Conservation (phyloP, 257 asterid genomes). For the Scutellaria barbata region DNA sequence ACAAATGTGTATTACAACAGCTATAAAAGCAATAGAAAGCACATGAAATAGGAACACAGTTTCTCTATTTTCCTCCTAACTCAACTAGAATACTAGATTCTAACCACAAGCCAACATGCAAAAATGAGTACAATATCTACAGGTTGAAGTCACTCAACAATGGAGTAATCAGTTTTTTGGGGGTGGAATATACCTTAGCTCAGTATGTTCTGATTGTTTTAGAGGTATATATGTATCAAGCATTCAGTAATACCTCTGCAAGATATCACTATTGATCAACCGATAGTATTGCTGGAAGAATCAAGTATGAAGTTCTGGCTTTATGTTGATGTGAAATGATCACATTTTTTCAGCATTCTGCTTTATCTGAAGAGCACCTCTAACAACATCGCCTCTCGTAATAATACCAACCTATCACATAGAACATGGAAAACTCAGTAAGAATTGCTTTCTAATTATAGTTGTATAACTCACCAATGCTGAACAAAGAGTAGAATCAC, state of each 20-base stretch:
- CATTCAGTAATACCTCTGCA: constrained; percentile 16
- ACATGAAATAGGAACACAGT: constrained; percentile 3
- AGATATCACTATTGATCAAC: constrained; percentile 7
- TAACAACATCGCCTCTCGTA: constrained; percentile 88
- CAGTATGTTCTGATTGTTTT: background rate
- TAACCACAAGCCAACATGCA: constrained; percentile 25
- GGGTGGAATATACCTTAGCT: constrained; percentile 27
- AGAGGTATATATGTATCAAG: background rate
- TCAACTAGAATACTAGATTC: constrained; percentile 31
- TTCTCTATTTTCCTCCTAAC: constrained; percentile 27
- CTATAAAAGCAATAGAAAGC: constrained; percentile 15
- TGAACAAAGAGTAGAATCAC: constrained; percentile 31
- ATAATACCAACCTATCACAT: constrained; percentile 74
- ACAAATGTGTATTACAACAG: constrained; percentile 27
- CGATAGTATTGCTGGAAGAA: constrained; percentile 28
- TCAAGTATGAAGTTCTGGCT: constrained; percentile 11
- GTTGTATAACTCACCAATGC: background rate
- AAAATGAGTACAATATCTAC: constrained; percentile 37
- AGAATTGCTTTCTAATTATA: constrained; percentile 28
- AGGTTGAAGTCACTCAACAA: constrained; percentile 34
- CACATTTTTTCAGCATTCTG: constrained; percentile 47
- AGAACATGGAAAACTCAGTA: background rate
- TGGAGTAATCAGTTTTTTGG: constrained; percentile 24
- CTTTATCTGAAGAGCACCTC: constrained; percentile 88
- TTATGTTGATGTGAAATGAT: constrained; percentile 26